Percentiles rank a stretch among this genome's conserved stretches.
Evolutionary conservation across 73 alveolate species (phyloP).

Genomic region (Paramecium octaurelia): DNA sequence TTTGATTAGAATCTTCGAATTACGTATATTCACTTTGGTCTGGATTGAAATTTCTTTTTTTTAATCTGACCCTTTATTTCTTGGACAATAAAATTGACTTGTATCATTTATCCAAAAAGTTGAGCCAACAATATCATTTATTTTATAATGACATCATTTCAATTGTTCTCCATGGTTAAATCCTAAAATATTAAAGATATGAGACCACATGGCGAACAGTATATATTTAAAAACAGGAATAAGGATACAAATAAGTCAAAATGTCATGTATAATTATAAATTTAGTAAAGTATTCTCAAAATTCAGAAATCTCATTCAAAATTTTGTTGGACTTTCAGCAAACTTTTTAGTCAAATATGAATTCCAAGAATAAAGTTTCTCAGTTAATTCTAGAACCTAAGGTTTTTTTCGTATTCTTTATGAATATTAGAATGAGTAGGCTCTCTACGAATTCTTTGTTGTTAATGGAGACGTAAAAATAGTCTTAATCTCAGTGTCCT

Average conservation of each 20-base stretch:
- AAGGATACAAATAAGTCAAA: not conserved
- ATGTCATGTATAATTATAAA: not conserved
- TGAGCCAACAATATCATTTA: not conserved
- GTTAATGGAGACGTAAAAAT: not conserved
- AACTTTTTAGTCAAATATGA: not conserved
- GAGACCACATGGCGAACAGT: not conserved
- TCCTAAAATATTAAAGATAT: not conserved
- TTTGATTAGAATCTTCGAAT: too few species aligned
- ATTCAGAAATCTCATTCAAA: not conserved
- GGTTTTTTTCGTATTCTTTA: not conserved
- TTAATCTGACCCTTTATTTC: not conserved
- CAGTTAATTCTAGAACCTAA: not conserved
- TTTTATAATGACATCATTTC: not conserved
- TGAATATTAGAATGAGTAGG: not conserved
- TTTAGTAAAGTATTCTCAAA: not conserved
- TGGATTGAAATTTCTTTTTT: not conserved
- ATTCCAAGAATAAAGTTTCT: not conserved
- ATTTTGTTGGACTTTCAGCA: not conserved
- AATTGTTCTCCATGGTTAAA: not conserved
- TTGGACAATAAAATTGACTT: not conserved
- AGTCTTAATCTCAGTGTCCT: not conserved
- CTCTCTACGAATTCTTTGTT: not conserved
- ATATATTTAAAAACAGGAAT: not conserved
- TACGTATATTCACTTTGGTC: not conserved
- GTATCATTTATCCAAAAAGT: not conserved